Evolutionary conservation across 495 filamentous ascomycete species (phyloP).

Genomic region (Penicillium diatomitis): DNA sequence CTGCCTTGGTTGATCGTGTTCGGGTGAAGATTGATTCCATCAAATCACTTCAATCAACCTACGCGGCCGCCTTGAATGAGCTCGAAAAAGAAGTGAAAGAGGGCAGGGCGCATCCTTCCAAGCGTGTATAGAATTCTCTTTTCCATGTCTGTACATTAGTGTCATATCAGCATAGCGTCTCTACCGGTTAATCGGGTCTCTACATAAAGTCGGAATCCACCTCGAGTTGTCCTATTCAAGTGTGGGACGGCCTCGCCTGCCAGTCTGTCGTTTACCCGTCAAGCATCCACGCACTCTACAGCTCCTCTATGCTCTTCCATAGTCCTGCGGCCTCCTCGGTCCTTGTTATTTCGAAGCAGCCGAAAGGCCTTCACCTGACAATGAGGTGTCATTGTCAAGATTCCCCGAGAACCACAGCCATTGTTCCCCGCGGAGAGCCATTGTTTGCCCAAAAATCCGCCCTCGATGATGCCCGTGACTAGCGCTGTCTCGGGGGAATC

Average conservation of each 20-base stretch:
- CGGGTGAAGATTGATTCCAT: conserved; percentile 31
- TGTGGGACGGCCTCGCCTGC: too few relatives aligned
- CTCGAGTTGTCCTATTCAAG: too few relatives aligned
- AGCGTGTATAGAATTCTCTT: background rate
- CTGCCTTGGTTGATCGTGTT: conserved; percentile 33
- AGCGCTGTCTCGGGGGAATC: conserved; percentile 6
- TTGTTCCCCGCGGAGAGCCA: background rate
- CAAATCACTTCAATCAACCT: conserved; percentile 45
- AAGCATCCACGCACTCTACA: too few relatives aligned
- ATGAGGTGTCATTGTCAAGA: too few relatives aligned
- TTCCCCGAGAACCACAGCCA: background rate
- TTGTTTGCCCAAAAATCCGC: background rate
- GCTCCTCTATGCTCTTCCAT: too few relatives aligned
- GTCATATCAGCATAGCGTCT: conserved; percentile 1
- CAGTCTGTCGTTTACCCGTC: too few relatives aligned
- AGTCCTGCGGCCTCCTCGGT: too few relatives aligned
- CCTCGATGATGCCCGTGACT: background rate
- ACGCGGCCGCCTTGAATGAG: conserved; percentile 47
- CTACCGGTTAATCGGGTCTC: background rate
- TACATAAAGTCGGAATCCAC: too few relatives aligned
- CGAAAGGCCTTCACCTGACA: too few relatives aligned
- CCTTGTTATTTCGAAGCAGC: too few relatives aligned
- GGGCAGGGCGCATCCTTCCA: background rate
- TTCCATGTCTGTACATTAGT: too few relatives aligned
- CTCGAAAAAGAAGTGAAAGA: conserved; percentile 36